Evolutionary conservation across 352 stramenopile genomes (phyloP), one percentile per base, ranked within the genome.

Genomic region (Pythium grandisporangium): DNA sequence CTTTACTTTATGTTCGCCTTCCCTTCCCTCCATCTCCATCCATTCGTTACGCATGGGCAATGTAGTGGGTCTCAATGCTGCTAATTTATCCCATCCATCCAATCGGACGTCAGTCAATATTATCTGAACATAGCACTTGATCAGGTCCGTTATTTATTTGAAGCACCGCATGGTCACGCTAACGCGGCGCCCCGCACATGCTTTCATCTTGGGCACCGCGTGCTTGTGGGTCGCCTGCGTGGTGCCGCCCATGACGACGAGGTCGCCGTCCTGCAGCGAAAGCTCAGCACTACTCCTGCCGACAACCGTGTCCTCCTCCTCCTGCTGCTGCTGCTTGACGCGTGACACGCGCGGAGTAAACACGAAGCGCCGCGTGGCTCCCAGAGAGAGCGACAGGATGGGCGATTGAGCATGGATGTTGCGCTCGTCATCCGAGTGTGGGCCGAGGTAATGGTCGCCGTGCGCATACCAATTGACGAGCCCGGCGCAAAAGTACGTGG

Each of bases 381-480:
- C 76, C 39, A 83, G 66, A 0, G 76, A 87, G n/a, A 93, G 40
- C 7, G 70, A 68, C 10, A 84, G 55, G 30, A 93, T 82, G 1
- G 80, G 80, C 33, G 59, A 71, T 2, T 58, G 40, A 6, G 34
- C 26, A 20, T 70, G 51, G 29, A 95, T 61, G 21, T 68, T 55
- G 6, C 48, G 34, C 42, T 87, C 79, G 39, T 90, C 61, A 40
- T 95, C 83, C 1, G 71, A 63, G 42, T 92, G 83, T 0, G 77
- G 61, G 6, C 78, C 83, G 33, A 95, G 88, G 49, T 84, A 83
- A 48, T 95, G 73, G 30, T 89, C 58, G 21, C 73, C 76, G 36
- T 86, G 54, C 4, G 65, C 61, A 47, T 95, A 95, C 83, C 80
- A 95, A 43, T 93, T 95, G 21, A 86, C 45, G 4, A 95, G 56